Evolutionary conservation across 495 filamentous ascomycete species (phyloP), one percentile per base, ranked within the genome.

Genomic region (Hypoxylon trugodes): DNA sequence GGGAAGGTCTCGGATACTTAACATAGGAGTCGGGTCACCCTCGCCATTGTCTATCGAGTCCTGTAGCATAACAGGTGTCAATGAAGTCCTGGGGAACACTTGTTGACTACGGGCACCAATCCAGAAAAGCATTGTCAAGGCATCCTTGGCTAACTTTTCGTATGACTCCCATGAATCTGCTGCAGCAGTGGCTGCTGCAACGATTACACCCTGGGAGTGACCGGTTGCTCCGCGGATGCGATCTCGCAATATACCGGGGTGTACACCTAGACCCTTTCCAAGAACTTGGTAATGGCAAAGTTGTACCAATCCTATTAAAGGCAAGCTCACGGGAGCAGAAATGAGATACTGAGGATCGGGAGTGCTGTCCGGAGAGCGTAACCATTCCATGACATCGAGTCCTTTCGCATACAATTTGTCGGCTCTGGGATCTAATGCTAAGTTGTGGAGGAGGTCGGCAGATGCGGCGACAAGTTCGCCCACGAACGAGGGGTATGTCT

Each of bases 91-190:
- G 40, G 96, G 96, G 69, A 96, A 99, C 1, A 92, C 93, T 73
- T 99, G 96, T 72, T 99, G 96, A 73, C 94, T 97, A 64, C 96
- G 90, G n/a, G 93, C 86, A 62, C 96, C 96, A 64, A 99, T 98
- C 96, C 95, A 99, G 81, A 99, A 99, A n/a, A 99, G 89, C 57
- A 96, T 89, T 5, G 89, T 96, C 53, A 99, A 78, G 1, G 93
- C 89, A 69, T 90, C 84, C 47, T 83, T 89, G 28, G 92, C 82
- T 26, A 88, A 83, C 67, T 89, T 85, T 32, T 90, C 84, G 68
- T 96, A 98, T 1, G 89, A 90, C 58, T 96, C 90, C 96, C 96
- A 98, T 38, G 85, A 88, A 61, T 90, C 87, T 6, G 92, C 89
- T 2, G 92, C 89, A 3, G 96, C 90, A 47, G 96, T 95, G 24